Base-by-base conservation (phyloP, 768 basidiomycete species). In the Lentinula aciculospora region DNA sequence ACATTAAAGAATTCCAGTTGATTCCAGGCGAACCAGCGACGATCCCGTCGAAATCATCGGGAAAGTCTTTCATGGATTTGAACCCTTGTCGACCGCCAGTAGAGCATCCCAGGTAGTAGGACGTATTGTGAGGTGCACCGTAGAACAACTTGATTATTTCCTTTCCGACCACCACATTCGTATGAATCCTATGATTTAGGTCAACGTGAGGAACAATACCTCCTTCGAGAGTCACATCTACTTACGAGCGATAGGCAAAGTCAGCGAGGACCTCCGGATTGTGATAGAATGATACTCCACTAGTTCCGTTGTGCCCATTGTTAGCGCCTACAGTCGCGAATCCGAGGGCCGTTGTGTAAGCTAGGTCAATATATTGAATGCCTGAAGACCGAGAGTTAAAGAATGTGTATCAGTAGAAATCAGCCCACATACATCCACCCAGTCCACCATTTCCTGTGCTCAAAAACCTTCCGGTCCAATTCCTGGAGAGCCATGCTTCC, bases 21-120 rank as follows among this genome's bases (percentile, higher is more conserved):
- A 51, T 59, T 12, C 62, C 65, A 13, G 66, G 66, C 23, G 65
- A 27, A 4, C 66, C 66, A 28, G 65, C 62, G 27, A 67, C 57
- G 23, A 66, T 51, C 37, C 63, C 66, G 53, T 66, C 63, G 45
- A 67, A 67, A 57, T 67, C 65, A 8, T 63, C 62, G 3, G 66
- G 66, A 32, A 60, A 65, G 15, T 60, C 46, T 44, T 60, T 53
- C n/a, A 61, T 61, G 6, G 62, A 59, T 51, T 63, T 60, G n/a
- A 63, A 45, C 15, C 62, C 66, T 56, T 66, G 65, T 37, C 66
- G 60, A 15, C 65, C 66, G 13, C 65, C 66, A 3, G 59, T 63
- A 2, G 63, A 64, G 58, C 66, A 67, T 9, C 66, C 66, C 17
- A 62, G 37, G 39, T 56, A 67, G 51, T 67, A 67, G 7, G 61